phyloP scores from a whole-genome alignment of 768 basidiomycete species.

The Chlorophyllum brunneum region DNA sequence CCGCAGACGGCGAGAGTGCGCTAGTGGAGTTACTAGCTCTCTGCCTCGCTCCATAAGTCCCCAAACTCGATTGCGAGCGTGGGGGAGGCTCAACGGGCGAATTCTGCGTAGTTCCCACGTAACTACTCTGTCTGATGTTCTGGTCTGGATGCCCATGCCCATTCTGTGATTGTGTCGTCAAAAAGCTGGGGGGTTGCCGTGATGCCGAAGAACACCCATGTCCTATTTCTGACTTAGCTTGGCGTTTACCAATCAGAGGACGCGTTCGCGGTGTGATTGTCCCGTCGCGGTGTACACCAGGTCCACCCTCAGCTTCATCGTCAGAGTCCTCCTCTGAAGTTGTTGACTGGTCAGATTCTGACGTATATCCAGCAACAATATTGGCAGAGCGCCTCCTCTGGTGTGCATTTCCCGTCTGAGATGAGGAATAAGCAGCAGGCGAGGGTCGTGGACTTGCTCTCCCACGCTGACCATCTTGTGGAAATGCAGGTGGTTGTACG shows the following conservation, averaged over 20 bases:
- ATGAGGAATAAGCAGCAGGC: conserved; percentile 16
- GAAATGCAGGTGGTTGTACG: conserved; percentile 16
- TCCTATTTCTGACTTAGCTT: conserved; percentile 39
- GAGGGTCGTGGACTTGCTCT: conserved; percentile 22
- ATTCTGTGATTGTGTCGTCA: conserved; percentile 22
- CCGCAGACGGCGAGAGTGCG: conserved; percentile 47
- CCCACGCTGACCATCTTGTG: conserved; percentile 20
- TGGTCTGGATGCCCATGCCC: conserved; percentile 22
- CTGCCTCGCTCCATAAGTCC: conserved; percentile 30
- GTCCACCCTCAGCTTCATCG: conserved; percentile 23
- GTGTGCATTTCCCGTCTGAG: neutral
- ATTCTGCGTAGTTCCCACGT: conserved; percentile 7
- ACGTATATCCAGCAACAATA: conserved; percentile 21
- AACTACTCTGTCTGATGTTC: conserved; percentile 8
- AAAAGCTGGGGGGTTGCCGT: conserved; percentile 16
- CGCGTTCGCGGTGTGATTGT: conserved; percentile 14
- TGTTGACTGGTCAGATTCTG: conserved; percentile 27
- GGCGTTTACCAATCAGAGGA: conserved; percentile 18
- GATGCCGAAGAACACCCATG: conserved; percentile 26
- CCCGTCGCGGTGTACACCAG: conserved; percentile 13
- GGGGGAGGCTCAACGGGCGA: conserved; percentile 16
- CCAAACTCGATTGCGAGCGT: conserved; percentile 33
- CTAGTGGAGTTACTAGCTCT: conserved; percentile 58
- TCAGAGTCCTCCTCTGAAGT: conserved; percentile 17
- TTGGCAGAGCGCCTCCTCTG: conserved; percentile 19